A percentile compares a stretch with the other conserved stretches of the same genome.
Evolutionary conservation across 345 rosid genomes (phyloP).

Genomic region (Eutrema yunnanense): DNA sequence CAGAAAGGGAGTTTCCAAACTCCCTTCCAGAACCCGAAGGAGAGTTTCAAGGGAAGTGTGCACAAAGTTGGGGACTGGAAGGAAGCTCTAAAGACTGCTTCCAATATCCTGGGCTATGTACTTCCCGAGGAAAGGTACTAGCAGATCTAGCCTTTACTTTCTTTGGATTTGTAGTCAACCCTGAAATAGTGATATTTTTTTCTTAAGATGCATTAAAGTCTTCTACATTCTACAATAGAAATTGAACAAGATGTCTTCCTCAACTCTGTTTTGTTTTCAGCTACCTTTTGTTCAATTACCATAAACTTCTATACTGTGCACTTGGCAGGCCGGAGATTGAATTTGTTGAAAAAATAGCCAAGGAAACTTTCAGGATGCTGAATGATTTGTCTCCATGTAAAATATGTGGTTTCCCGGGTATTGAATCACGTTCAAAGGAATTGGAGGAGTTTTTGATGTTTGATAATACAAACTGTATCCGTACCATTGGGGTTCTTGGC

Average conservation of each 20-base stretch:
- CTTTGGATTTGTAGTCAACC: not conserved
- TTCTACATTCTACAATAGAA: not conserved
- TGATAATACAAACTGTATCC: not conserved
- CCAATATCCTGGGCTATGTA: constrained; percentile 5
- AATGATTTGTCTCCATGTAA: constrained; percentile 18
- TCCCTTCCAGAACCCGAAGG: not conserved
- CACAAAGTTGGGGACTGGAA: not conserved
- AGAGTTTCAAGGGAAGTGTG: not conserved
- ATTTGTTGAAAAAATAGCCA: not conserved
- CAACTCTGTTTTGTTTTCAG: not conserved
- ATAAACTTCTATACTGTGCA: not conserved
- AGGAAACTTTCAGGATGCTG: constrained; percentile 16
- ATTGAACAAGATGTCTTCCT: not conserved
- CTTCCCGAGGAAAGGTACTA: not conserved
- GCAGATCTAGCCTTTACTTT: too few species aligned
- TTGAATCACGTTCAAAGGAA: constrained; percentile 7
- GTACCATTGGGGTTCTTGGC: constrained; percentile 13
- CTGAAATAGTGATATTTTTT: not conserved
- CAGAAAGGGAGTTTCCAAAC: not conserved
- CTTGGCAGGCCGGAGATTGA: not conserved
- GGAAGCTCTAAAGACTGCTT: constrained; percentile 3
- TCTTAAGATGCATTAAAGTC: not conserved
- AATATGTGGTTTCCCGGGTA: not conserved
- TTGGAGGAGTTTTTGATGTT: constrained; percentile 11
- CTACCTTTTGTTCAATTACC: not conserved